phyloP scores from a whole-genome alignment of 2,329 filamentous ascomycete species.

The Fusarium liriodendri region DNA sequence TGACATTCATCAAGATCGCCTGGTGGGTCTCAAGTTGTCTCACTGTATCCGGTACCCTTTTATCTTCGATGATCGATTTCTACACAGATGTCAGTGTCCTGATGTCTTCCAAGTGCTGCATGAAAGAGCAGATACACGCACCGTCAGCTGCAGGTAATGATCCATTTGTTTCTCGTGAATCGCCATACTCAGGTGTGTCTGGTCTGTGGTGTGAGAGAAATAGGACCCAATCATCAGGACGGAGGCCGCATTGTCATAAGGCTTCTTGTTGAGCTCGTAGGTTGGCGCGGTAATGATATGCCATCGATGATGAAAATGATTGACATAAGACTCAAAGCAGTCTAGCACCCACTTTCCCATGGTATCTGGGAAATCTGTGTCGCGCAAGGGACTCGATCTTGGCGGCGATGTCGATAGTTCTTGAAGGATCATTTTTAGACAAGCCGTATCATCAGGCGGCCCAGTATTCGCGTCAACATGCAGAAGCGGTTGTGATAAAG shows the following conservation, averaged over 20 bases:
- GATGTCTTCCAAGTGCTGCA: not conserved
- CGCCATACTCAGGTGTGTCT: fast-evolving
- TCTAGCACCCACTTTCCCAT: not conserved
- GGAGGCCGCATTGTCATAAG: not conserved
- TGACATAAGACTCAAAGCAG: not conserved
- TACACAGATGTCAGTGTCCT: not conserved
- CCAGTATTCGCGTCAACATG: not conserved
- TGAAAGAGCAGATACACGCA: not conserved
- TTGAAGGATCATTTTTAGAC: not conserved
- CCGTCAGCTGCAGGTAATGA: not conserved
- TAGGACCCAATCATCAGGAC: not conserved
- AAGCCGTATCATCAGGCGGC: not conserved
- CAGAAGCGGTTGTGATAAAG: not conserved
- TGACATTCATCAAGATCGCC: not conserved
- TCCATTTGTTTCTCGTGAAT: not conserved
- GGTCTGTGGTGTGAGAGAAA: not conserved
- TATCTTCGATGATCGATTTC: not conserved
- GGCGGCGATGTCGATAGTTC: not conserved
- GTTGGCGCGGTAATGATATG: not conserved
- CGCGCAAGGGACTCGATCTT: not conserved
- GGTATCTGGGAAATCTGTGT: not conserved
- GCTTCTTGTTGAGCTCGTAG: not conserved
- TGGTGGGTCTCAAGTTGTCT: not conserved
- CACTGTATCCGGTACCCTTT: not conserved
- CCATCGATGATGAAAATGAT: not conserved